Evolutionary conservation across 2,329 filamentous ascomycete species (phyloP), one percentile per base, ranked within the genome.

Genomic region (Pseudocercospora vitis): DNA sequence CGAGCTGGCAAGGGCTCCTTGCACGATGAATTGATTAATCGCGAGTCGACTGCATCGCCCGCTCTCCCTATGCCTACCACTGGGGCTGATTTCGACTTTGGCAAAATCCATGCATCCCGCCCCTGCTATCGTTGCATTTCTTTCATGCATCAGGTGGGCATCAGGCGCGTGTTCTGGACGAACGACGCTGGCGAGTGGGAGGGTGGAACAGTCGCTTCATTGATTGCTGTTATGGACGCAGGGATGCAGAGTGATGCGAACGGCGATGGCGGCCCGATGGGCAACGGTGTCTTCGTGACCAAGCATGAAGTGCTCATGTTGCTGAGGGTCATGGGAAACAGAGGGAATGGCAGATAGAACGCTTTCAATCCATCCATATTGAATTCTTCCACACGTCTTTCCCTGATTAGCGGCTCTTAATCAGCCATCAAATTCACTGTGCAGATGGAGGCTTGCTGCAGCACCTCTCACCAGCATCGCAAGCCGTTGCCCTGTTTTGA

Each of bases 111-210:
- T 23, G 68, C 72, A 5, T 80, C 77, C 4, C 70, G 74, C 4
- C 78, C 78, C 0, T 81, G 78, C 64, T 81, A 81, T 60, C 71
- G 77, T 2, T 81, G 78, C 60, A 73, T 80, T 12, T 66, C 68
- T 2, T 78, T 78, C 61, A 80, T 81, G 77, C 69, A 78, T 52
- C 73, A 73, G 2, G 76, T 75, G 1, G 78, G 78, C 9, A 77
- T 81, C 61, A 77, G 76, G 59, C 71, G 78, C 9, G 77, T 80
- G 0, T 80, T 79, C 62, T 81, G 77, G 78, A 80, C 78, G 1
- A 78, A 73, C 37, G 67, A 70, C 7, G 63, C 67, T n/a, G 78
- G 78, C 1, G 57, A 64, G 12, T 81, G 78, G 78, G 75, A 80
- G 59, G 71, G 73, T 37, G 76, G 74, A 9, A 81, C 81, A 64